Percentiles rank a stretch among this genome's conserved stretches.
These are phyloP conservation scores for Talaromyces amestolkiae DNA, from an alignment of 2,329 filamentous ascomycete species.

Conservation along the genomic window DNA sequence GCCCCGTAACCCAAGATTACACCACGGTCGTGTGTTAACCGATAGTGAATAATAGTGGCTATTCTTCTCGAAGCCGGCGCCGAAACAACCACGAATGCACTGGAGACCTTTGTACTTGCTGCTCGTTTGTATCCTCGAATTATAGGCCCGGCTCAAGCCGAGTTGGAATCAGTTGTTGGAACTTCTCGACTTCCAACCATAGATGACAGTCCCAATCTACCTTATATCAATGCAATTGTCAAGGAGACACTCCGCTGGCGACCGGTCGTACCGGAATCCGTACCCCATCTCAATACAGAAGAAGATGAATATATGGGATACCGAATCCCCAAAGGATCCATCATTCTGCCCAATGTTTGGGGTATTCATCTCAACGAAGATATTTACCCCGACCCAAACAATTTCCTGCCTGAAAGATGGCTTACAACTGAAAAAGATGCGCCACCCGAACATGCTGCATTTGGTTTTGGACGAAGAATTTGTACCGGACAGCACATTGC, in stretches of 20 bases:
- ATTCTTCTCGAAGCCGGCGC: background rate
- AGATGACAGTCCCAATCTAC: constrained; percentile 1
- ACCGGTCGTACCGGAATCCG: constrained; percentile 24
- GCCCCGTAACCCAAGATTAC: background rate
- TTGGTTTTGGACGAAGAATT: constrained; percentile 2
- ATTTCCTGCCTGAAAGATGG: constrained; percentile 8
- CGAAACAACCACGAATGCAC: background rate
- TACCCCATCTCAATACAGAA: constrained; percentile 23
- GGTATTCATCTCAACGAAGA: background rate
- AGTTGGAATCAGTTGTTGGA: constrained; percentile 2
- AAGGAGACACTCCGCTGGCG: constrained; percentile 31
- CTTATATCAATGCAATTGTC: constrained; percentile 29
- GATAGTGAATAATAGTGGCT: background rate
- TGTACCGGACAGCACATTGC: constrained; percentile 2
- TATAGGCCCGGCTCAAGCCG: background rate
- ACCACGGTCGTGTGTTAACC: background rate
- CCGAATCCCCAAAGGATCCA: constrained; percentile 28
- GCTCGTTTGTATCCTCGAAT: background rate
- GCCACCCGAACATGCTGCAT: background rate
- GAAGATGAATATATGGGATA: constrained; percentile 22
- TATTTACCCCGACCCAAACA: background rate
- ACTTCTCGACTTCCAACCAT: background rate
- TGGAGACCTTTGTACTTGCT: background rate
- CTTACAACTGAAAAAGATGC: background rate
- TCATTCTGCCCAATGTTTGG: background rate